Conservation (phyloP, 352 stramenopile genomes). For the Thraustochytrium striatum region DNA sequence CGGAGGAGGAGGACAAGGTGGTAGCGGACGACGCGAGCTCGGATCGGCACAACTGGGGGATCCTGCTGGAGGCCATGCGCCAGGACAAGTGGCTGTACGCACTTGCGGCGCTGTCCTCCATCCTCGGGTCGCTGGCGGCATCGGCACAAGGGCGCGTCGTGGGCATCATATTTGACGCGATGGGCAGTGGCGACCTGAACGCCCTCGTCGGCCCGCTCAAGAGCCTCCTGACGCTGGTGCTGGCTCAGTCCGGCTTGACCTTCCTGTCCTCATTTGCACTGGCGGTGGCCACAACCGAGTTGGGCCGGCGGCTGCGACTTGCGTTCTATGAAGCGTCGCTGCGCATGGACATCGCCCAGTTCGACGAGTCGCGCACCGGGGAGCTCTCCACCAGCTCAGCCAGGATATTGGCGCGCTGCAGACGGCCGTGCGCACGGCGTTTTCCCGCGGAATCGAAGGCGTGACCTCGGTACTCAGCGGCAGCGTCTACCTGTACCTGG, state of each 20-base stretch:
- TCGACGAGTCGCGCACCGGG: conserved; percentile 27
- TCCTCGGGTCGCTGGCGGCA: conserved; percentile 16
- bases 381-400: conserved; percentile 38
- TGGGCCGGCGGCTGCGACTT: conserved; percentile 27
- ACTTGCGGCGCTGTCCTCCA: not conserved
- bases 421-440: conserved; percentile 53
- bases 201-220: conserved; percentile 15
- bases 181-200: not conserved
- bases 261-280: conserved; percentile 42
- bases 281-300: conserved; percentile 35
- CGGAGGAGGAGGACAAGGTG: not conserved
- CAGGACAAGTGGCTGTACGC: conserved; percentile 44
- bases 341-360: conserved; percentile 46
- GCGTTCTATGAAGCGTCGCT: conserved; percentile 30
- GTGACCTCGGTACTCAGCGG: conserved; percentile 21
- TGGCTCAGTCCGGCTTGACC: conserved; percentile 9
- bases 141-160: conserved; percentile 8
- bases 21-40: not conserved
- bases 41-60: not conserved
- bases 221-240: conserved; percentile 3
- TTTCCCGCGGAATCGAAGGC: conserved; percentile 63
- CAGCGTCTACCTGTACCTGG: conserved; percentile 58
- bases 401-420: conserved; percentile 51
- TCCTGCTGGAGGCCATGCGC: conserved; percentile 25
- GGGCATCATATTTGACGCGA: conserved; percentile 30